Conservation (phyloP, 768 basidiomycete genomes). For the Auricularia sp. region DNA sequence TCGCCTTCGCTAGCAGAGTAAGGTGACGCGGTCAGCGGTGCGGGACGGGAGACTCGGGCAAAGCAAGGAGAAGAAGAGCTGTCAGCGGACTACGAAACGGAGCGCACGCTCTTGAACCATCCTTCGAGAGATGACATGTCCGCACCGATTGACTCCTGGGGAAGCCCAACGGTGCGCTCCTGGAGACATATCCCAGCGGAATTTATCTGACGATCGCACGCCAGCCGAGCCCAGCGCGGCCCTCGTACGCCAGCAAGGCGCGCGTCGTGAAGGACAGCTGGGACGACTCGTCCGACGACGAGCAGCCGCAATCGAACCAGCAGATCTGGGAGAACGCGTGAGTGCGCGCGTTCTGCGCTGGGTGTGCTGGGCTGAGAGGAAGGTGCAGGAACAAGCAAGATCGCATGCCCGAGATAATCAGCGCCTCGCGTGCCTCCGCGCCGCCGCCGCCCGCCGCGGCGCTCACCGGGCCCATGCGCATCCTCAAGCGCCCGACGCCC, state of each 20-base stretch:
- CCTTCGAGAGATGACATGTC: not conserved
- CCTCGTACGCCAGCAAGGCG: not conserved
- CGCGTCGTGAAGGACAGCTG: constrained; percentile 1
- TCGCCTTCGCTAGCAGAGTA: too few species aligned
- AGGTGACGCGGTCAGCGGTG: too few species aligned
- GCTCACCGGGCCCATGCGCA: constrained; percentile 54
- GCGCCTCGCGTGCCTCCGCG: constrained; percentile 4
- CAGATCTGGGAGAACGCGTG: not conserved
- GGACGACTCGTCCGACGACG: constrained; percentile 1
- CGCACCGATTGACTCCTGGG: not conserved
- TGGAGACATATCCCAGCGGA: not conserved
- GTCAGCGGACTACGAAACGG: too few species aligned
- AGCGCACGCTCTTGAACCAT: not conserved
- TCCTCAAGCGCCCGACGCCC: constrained; percentile 57
- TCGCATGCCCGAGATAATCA: constrained; percentile 53
- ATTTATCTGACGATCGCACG: not conserved
- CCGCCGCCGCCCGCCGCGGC: constrained; percentile 39
- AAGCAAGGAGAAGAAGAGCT: too few species aligned
- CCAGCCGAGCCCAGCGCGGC: not conserved
- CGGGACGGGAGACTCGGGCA: too few species aligned
- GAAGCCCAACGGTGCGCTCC: not conserved
- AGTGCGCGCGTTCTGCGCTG: too few species aligned
- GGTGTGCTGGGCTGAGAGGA: not conserved
- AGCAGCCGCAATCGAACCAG: not conserved
- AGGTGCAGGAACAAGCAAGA: not conserved